Percentiles rank a stretch among this genome's conserved stretches.
Conservation (phyloP, 1,284 basidiomycete species). For the Apiotrichum gamsii region DNA sequence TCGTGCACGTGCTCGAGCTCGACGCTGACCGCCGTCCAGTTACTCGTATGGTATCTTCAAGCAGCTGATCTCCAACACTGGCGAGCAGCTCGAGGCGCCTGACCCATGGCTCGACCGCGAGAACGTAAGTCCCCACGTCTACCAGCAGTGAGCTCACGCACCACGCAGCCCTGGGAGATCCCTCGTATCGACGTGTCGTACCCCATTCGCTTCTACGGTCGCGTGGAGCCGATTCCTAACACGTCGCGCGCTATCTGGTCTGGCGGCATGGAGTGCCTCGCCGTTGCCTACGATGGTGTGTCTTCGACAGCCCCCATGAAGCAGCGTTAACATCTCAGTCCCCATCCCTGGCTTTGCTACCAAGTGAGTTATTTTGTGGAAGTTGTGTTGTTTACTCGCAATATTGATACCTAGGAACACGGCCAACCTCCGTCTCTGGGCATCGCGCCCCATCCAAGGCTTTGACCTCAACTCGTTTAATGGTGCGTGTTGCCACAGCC, state of each 20-base stretch:
- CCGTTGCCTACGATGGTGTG: conserved; percentile 75
- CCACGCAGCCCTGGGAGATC: conserved; percentile 65
- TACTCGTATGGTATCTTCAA: conserved; percentile 94
- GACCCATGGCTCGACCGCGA: conserved; percentile 86
- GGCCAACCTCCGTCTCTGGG: conserved; percentile 52
- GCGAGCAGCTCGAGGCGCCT: conserved; percentile 80
- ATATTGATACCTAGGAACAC: conserved; percentile 47
- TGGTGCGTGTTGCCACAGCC: conserved; percentile 48
- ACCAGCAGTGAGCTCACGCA: conserved; percentile 2
- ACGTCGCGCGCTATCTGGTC: conserved; percentile 64
- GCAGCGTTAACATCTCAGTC: background rate
- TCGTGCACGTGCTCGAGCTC: background rate
- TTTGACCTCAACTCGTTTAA: conserved; percentile 92
- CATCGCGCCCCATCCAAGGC: conserved; percentile 76
- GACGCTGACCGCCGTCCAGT: background rate
- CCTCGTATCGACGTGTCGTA: conserved; percentile 69
- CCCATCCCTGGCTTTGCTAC: conserved; percentile 71
- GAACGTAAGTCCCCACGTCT: conserved; percentile 51
- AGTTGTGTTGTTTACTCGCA: background rate
- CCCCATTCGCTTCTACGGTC: conserved; percentile 74
- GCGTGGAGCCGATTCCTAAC: conserved; percentile 62
- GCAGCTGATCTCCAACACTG: conserved; percentile 66
- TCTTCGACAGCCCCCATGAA: no score
- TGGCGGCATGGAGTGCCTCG: conserved; percentile 84
- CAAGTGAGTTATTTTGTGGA: conserved; percentile 17